A percentile compares a stretch with the other conserved stretches of the same genome.
phyloP scores from a whole-genome alignment of 148 eudicot genomes.

The Selenicereus undatus region DNA sequence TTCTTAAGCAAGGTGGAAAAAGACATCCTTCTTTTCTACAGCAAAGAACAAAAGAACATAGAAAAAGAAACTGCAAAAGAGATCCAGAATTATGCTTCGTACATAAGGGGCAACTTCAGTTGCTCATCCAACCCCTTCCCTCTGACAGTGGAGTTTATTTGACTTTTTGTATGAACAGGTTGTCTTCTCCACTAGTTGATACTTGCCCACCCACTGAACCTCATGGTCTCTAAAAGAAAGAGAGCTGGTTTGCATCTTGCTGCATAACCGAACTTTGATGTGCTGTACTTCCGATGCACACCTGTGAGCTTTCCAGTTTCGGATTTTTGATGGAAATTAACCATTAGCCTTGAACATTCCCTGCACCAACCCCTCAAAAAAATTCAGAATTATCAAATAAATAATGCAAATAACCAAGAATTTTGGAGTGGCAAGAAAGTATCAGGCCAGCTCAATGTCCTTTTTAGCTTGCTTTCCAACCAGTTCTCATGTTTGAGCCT shows the following conservation, averaged over 20 bases:
- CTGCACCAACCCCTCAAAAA: slow-evolving; percentile 27
- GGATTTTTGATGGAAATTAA: slow-evolving; percentile 64
- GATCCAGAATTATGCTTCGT: slow-evolving; percentile 6
- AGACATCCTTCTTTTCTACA: neutral
- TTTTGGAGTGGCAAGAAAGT: too few species aligned
- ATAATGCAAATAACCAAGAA: neutral
- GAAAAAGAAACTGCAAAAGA: neutral
- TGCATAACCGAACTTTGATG: slow-evolving; percentile 64
- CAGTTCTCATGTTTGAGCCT: too few species aligned
- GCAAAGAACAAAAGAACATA: neutral
- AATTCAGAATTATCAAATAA: neutral
- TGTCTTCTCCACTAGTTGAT: slow-evolving; percentile 1
- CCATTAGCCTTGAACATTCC: slow-evolving; percentile 84
- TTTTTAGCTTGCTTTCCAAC: too few species aligned
- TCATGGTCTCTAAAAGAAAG: slow-evolving; percentile 49
- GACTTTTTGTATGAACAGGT: neutral
- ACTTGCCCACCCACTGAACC: slow-evolving; percentile 21
- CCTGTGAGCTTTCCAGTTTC: slow-evolving; percentile 65
- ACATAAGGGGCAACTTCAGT: slow-evolving; percentile 40
- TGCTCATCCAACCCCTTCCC: slow-evolving; percentile 27
- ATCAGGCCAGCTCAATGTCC: too few species aligned
- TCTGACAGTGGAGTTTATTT: neutral
- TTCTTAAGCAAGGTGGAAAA: neutral
- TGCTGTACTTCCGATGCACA: slow-evolving; percentile 68
- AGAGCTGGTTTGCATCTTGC: slow-evolving; percentile 60